Evolutionary conservation across 2,329 filamentous ascomycete species (phyloP).

Genomic region (Beauveria sp.): DNA sequence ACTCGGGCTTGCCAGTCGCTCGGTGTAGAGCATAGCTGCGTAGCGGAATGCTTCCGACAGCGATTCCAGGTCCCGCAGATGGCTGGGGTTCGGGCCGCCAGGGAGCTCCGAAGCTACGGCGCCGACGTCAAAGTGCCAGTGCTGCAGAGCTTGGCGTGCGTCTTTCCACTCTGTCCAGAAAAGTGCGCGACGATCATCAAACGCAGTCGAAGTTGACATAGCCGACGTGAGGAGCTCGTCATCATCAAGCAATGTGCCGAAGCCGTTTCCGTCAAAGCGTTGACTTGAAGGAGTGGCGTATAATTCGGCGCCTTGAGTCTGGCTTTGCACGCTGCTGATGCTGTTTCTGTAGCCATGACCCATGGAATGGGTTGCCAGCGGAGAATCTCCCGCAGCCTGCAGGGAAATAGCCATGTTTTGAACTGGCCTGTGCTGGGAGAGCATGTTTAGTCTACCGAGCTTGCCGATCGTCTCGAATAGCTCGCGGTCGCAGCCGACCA

Average conservation of each 20-base stretch:
- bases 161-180: constrained; percentile 88
- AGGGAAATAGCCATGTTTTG: constrained; percentile 24
- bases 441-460: constrained; percentile 74
- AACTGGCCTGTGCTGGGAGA: constrained; percentile 62
- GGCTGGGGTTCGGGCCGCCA: constrained; percentile 44
- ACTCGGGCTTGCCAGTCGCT: constrained; percentile 72
- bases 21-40: constrained; percentile 80
- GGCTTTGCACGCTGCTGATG: constrained; percentile 15
- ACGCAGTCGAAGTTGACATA: constrained; percentile 33
- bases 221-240: constrained; percentile 41
- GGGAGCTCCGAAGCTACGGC: constrained; percentile 44
- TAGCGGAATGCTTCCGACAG: constrained; percentile 89
- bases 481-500: constrained; percentile 78
- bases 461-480: constrained; percentile 81
- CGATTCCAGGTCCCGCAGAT: constrained; percentile 67
- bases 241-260: constrained; percentile 47
- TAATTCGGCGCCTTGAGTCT: constrained; percentile 22
- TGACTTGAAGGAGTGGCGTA: constrained; percentile 35
- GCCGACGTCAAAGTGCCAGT: constrained; percentile 66
- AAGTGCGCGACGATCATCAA: constrained; percentile 52
- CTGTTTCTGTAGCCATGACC: constrained; percentile 35
- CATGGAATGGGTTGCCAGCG: constrained; percentile 31
- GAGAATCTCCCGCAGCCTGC: constrained; percentile 12
- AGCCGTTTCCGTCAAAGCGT: constrained; percentile 61
- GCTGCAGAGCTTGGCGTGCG: constrained; percentile 65